phyloP scores from a whole-genome alignment of 1,139 yeast species.

The Zygosaccharomyces pseudobailii region DNA sequence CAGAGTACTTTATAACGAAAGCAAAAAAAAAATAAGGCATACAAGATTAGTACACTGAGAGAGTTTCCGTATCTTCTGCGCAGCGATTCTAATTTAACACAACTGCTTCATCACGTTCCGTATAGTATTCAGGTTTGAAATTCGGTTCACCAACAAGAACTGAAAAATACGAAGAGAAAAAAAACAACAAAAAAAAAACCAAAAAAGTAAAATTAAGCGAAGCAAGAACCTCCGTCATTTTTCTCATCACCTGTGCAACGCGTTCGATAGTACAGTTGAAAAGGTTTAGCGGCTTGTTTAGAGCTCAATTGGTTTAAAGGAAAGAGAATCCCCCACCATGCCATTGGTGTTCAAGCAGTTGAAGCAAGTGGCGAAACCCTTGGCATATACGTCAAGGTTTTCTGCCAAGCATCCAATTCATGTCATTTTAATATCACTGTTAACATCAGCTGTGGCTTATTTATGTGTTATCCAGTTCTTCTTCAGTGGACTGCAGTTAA shows the following conservation, averaged over 20 bases:
- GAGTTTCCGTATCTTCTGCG: too few species aligned
- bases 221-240: neutral
- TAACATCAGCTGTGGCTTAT: conserved; percentile 78
- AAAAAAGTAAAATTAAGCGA: neutral
- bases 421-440: conserved; percentile 66
- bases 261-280: neutral
- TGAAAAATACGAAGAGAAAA: neutral
- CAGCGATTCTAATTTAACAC: neutral
- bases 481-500: conserved; percentile 37
- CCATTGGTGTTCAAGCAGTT: conserved; percentile 27
- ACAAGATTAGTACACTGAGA: too few species aligned
- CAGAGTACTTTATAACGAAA: neutral
- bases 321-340: conserved; percentile 15
- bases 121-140: neutral
- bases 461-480: conserved; percentile 78
- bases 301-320: conserved; percentile 1
- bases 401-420: conserved; percentile 90
- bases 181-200: neutral
- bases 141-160: neutral
- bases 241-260: neutral
- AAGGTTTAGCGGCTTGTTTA: neutral
- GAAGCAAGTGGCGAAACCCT: conserved; percentile 28
- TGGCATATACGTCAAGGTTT: conserved; percentile 51
- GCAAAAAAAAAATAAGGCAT: neutral
- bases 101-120: neutral